Percentiles rank a stretch among this genome's conserved stretches.
Conservation (phyloP, 805 yeast genomes). For the Cyberlindnera xylosilytica region DNA sequence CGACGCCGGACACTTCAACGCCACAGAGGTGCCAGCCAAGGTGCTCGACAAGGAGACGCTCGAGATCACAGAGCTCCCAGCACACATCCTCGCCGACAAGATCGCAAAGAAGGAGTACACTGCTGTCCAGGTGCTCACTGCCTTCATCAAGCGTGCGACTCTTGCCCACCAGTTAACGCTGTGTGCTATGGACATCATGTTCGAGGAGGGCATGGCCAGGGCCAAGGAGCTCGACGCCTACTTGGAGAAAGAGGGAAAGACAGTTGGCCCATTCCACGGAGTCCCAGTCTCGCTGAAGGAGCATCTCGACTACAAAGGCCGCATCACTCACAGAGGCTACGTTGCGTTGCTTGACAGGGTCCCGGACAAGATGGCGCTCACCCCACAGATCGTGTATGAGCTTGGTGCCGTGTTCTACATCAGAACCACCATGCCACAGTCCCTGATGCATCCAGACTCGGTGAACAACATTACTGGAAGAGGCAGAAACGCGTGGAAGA, state of each 20-base stretch:
- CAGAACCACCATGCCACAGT: constrained; percentile 65
- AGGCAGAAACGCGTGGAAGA: constrained; percentile 54
- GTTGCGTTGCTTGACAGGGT: constrained; percentile 34
- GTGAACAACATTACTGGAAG: constrained; percentile 55
- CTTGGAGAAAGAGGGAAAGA: constrained; percentile 45
- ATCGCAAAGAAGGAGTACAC: constrained; percentile 28
- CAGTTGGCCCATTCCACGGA: constrained; percentile 67
- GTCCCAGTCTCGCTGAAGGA: constrained; percentile 66
- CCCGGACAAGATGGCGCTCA: constrained; percentile 39
- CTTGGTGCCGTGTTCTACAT: constrained; percentile 53
- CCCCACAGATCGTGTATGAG: constrained; percentile 35
- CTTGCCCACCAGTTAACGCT: constrained; percentile 61
- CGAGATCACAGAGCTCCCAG: constrained; percentile 12
- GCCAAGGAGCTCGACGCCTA: constrained; percentile 57
- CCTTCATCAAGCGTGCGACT: constrained; percentile 48
- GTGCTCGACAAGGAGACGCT: constrained; percentile 22
- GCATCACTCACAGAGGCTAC: constrained; percentile 55
- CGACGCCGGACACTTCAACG: constrained; percentile 24
- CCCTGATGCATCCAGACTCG: constrained; percentile 66
- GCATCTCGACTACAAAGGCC: constrained; percentile 51
- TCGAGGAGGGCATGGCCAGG: constrained; percentile 55
- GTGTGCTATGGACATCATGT: constrained; percentile 56
- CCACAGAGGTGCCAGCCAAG: constrained; percentile 21
- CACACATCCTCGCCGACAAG: constrained; percentile 13
- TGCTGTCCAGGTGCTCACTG: constrained; percentile 44